Evolutionary conservation across 2,329 filamentous ascomycete genomes (phyloP).

Genomic region (Paecilomyces niveus): DNA sequence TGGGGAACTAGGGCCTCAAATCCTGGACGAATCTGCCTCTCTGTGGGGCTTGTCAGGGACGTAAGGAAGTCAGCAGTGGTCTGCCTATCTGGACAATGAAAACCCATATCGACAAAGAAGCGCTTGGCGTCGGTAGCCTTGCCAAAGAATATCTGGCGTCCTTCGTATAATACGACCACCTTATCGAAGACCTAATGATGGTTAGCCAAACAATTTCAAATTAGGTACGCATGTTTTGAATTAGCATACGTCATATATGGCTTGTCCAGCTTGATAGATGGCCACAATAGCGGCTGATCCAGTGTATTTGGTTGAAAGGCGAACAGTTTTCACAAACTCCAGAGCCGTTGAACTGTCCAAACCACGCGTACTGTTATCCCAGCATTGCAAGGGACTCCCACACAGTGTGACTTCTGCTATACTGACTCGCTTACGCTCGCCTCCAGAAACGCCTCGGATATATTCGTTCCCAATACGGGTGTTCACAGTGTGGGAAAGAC

Average conservation of each 20-base stretch:
- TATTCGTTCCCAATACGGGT: slow-evolving; percentile 48
- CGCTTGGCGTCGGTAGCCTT: slow-evolving; percentile 51
- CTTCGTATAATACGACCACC: slow-evolving; percentile 65
- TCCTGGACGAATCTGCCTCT: slow-evolving; percentile 51
- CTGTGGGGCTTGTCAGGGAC: slow-evolving; percentile 58
- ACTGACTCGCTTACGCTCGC: slow-evolving; percentile 54
- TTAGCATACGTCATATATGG: slow-evolving; percentile 36
- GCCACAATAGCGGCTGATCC: slow-evolving; percentile 47
- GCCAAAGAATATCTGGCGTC: slow-evolving; percentile 71
- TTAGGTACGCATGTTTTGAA: neutral
- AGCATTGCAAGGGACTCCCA: neutral
- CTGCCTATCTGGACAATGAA: slow-evolving; percentile 60
- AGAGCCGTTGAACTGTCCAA: slow-evolving; percentile 50
- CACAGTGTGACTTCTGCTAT: slow-evolving; percentile 45
- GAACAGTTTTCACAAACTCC: slow-evolving; percentile 49
- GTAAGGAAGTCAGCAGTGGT: slow-evolving; percentile 69
- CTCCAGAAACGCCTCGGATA: slow-evolving; percentile 56
- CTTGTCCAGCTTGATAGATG: slow-evolving; percentile 48
- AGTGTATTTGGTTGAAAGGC: slow-evolving; percentile 43
- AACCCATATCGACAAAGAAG: slow-evolving; percentile 66
- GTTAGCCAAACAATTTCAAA: neutral
- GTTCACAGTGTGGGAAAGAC: slow-evolving; percentile 45
- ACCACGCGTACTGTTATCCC: slow-evolving; percentile 47
- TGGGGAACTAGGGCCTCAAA: slow-evolving; percentile 59
- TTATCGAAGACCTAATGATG: slow-evolving; percentile 57